Evolutionary conservation across 129 eudicot genomes (phyloP).

Genomic region (Tanacetum coccineum): DNA sequence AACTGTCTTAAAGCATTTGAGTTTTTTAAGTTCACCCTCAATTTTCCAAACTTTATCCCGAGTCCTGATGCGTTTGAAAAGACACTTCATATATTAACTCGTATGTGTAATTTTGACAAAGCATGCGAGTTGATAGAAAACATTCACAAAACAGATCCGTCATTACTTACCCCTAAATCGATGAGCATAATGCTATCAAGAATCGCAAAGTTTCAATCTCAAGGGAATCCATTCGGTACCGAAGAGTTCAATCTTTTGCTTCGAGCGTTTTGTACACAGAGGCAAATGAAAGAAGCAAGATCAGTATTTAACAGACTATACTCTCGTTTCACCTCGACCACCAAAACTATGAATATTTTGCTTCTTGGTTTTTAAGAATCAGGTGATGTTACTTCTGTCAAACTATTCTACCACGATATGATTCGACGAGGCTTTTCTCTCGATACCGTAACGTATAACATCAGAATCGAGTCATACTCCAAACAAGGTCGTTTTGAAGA

Average conservation of each 20-base stretch:
- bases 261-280: slow-evolving; percentile 75
- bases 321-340: slow-evolving; percentile 52
- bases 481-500: slow-evolving; percentile 57
- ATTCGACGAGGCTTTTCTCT: slow-evolving; percentile 76
- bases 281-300: slow-evolving; percentile 81
- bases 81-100: slow-evolving; percentile 71
- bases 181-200: slow-evolving; percentile 76
- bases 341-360: slow-evolving; percentile 88
- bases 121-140: slow-evolving; percentile 80
- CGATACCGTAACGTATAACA: slow-evolving; percentile 52
- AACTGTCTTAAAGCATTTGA: slow-evolving; percentile 81
- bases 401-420: slow-evolving; percentile 84
- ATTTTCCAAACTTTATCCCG: slow-evolving; percentile 37
- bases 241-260: slow-evolving; percentile 78
- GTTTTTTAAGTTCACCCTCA: slow-evolving; percentile 63
- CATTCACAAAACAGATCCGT: slow-evolving; percentile 44
- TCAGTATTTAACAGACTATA: slow-evolving; percentile 59
- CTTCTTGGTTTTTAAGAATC: slow-evolving; percentile 82
- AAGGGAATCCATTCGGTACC: slow-evolving; percentile 50
- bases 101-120: slow-evolving; percentile 70
- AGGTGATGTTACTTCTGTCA: slow-evolving; percentile 72
- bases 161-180: slow-evolving; percentile 64
- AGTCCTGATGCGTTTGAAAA: slow-evolving; percentile 74
- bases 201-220: slow-evolving; percentile 63
- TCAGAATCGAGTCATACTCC: slow-evolving; percentile 83